Base-by-base conservation (phyloP, 768 basidiomycete species). In the Scleroderma citrinum region DNA sequence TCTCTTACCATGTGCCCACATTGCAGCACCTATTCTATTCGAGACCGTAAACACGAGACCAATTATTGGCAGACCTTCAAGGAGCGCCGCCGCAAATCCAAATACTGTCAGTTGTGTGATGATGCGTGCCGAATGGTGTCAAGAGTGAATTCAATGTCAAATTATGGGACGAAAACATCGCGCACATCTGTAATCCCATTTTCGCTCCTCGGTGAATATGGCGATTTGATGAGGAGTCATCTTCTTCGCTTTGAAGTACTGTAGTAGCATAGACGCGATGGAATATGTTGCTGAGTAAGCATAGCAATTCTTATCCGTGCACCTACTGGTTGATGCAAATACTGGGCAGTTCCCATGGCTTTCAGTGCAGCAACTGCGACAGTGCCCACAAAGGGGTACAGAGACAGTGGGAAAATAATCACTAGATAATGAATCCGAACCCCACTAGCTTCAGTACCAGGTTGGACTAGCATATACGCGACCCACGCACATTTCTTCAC, bases 1-100 rank as follows among this genome's bases (percentile, higher is more conserved):
- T 49, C 7, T 1, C 3, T 14, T 48, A 87, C 85, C 87, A 54
- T 84, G 81, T 5, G 88, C 87, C 86, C 92, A 96, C 93, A 96
- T 95, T 1, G 92, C 92, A 2, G 90, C 93, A 6, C 92, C 92
- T 21, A 95, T 78, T 6, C 90, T 76, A 62, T 95, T 94, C 0
- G 90, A 92, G 16, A 95, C 73, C 2, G 83, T 83, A 62, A 95
- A 91, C 10, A 86, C 66, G 5, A 95, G 68, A 0, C 93, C 93
- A 3, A 92, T 59, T 50, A 96, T 76, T 0, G 93, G 93, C 0
- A 95, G 68, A 2, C 77, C 76, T 66, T 96, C 93, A 2, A 93
- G 71, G 5, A 95, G 69, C 0, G 91, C 82, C 0, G 93, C 88
- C 0, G 79, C 65, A 61, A 95, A 93, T 5, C 93, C 93, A 59